These are phyloP conservation scores for Gigaspora rosea DNA, from an alignment of 192 early-diverging fungal genomes.

Conservation along the genomic window DNA sequence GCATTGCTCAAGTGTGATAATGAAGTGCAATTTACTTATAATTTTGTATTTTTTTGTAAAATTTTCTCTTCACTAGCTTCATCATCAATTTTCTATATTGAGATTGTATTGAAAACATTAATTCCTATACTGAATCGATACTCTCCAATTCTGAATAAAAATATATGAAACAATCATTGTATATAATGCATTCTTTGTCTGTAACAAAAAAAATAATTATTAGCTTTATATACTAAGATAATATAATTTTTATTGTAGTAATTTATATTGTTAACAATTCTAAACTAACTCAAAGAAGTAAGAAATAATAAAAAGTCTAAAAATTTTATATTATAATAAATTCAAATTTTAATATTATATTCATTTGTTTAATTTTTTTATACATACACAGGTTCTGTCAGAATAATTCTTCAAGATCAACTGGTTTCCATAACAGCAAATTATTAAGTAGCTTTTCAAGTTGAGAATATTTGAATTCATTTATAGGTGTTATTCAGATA, in stretches of 20 bases:
- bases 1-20: not conserved
- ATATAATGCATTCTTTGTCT: slow-evolving; percentile 9
- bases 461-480: not conserved
- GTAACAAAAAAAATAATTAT: not conserved
- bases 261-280: too few species aligned
- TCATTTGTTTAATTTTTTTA: not conserved
- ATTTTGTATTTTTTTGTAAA: not conserved
- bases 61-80: not conserved
- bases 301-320: too few species aligned
- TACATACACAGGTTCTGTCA: not conserved
- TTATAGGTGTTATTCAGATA: not conserved
- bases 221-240: not conserved
- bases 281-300: too few species aligned
- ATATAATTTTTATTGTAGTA: too few species aligned
- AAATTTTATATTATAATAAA: too few species aligned
- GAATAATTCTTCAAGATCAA: not conserved
- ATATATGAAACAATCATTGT: not conserved
- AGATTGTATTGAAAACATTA: not conserved
- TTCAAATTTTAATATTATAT: not conserved
- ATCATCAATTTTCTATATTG: not conserved
- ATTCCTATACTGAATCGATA: not conserved
- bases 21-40: not conserved
- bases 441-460: not conserved
- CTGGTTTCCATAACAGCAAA: not conserved
- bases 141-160: not conserved